Evolutionary conservation across 208 protist genomes (phyloP).

Genomic region (Zelonia costaricensis): DNA sequence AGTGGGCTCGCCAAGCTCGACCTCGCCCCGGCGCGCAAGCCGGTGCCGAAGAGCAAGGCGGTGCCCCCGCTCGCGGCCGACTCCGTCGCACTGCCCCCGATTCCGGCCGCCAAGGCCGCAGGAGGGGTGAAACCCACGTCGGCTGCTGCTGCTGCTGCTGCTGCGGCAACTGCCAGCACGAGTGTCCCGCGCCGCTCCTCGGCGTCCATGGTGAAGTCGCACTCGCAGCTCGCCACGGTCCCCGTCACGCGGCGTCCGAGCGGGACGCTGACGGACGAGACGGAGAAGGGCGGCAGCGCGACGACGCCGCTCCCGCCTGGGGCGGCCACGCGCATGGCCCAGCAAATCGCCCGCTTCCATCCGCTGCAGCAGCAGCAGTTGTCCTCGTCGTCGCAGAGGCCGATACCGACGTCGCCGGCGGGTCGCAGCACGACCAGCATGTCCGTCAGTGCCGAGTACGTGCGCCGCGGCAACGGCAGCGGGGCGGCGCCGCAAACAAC

Average conservation of each 20-base stretch:
- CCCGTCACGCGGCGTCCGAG: neutral
- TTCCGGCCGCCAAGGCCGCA: too few relatives aligned
- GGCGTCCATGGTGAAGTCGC: neutral
- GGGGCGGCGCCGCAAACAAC: conserved; percentile 14
- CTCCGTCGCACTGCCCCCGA: neutral
- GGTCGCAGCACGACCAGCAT: conserved; percentile 3
- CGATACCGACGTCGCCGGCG: neutral
- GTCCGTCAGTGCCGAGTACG: conserved; percentile 28
- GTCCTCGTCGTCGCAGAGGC: neutral
- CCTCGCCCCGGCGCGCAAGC: neutral
- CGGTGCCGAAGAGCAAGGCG: neutral
- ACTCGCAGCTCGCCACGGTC: neutral
- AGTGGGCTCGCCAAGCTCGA: neutral
- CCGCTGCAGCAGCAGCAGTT: conserved; percentile 1
- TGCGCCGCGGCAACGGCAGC: conserved; percentile 24
- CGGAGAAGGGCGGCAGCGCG: neutral
- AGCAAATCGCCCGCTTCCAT: neutral
- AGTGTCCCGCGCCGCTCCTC: too few relatives aligned
- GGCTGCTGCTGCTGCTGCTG: too few relatives aligned
- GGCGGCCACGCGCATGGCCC: neutral
- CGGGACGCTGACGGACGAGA: neutral
- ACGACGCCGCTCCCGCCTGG: neutral
- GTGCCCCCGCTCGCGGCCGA: too few relatives aligned
- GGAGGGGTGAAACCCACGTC: neutral
- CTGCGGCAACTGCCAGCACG: too few relatives aligned